phyloP scores from a whole-genome alignment of 2,329 filamentous ascomycete species.

The Colletotrichum lentis region DNA sequence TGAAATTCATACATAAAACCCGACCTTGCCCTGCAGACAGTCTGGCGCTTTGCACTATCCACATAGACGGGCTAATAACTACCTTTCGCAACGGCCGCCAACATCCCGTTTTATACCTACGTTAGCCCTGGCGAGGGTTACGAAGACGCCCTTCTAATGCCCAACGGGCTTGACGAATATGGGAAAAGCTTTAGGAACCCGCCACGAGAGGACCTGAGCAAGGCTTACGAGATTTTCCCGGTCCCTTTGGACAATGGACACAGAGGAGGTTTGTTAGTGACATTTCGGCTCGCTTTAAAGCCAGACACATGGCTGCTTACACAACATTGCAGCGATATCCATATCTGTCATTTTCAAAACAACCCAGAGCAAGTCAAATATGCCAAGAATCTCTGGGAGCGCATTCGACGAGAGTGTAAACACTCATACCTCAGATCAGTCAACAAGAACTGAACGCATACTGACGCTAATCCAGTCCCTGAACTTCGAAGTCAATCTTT shows the following conservation, averaged over 20 bases:
- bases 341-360: conserved; percentile 81
- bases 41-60: neutral
- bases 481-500: conserved; percentile 92
- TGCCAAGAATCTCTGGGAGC: conserved; percentile 76
- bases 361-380: conserved; percentile 70
- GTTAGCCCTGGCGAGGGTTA: conserved; percentile 67
- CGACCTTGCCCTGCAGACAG: neutral
- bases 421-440: conserved; percentile 18
- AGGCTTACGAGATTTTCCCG: conserved; percentile 74
- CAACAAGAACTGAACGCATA: neutral
- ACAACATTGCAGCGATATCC: conserved; percentile 68
- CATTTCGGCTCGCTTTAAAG: neutral
- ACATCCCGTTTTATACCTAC: conserved; percentile 56
- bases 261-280: conserved; percentile 75
- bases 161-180: conserved; percentile 70
- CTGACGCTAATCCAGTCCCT: conserved; percentile 66
- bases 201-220: conserved; percentile 65
- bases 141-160: conserved; percentile 62
- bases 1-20: neutral
- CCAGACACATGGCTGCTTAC: neutral
- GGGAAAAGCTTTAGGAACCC: conserved; percentile 81
- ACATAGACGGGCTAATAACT: no score
- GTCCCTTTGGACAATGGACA: conserved; percentile 71
- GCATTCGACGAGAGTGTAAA: conserved; percentile 81
- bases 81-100: conserved; percentile 36